A percentile compares a stretch with the other conserved stretches of the same genome.
Conservation (phyloP, 305 asterid species). For the Plantago coronopus region DNA sequence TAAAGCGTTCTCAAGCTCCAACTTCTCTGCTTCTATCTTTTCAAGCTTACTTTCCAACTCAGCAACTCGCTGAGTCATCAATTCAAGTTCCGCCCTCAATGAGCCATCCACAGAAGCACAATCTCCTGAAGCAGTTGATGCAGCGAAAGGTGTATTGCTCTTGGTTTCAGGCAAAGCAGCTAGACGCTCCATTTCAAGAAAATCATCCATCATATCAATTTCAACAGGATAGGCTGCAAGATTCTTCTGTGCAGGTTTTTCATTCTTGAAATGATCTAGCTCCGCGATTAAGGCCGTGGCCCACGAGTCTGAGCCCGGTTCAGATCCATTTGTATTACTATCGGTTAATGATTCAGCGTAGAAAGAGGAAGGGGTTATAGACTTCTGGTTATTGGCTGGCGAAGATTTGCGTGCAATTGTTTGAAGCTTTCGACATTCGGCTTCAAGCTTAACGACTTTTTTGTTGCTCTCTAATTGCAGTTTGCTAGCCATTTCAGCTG, state of each 20-base stretch:
- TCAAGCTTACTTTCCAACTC: constrained; percentile 49
- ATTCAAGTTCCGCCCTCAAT: constrained; percentile 41
- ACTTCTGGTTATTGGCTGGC: constrained; percentile 28
- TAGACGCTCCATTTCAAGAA: constrained; percentile 79
- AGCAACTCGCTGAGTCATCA: constrained; percentile 33
- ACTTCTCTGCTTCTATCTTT: constrained; percentile 42
- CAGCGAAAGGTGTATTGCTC: constrained; percentile 29
- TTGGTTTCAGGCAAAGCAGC: constrained; percentile 56
- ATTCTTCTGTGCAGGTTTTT: constrained; percentile 34
- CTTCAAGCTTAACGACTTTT: constrained; percentile 67
- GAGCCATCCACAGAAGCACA: constrained; percentile 36
- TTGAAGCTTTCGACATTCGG: constrained; percentile 63
- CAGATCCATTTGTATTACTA: constrained; percentile 47
- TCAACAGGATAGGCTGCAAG: constrained; percentile 38
- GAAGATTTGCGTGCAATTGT: constrained; percentile 41
- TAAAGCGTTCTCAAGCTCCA: constrained; percentile 43
- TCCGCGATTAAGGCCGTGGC: constrained; percentile 61
- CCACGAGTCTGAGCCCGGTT: constrained; percentile 58
- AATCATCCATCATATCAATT: constrained; percentile 82
- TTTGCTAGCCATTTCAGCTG: constrained; percentile 80
- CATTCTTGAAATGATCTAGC: constrained; percentile 71
- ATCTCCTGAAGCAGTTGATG: constrained; percentile 30
- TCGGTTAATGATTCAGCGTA: constrained; percentile 62
- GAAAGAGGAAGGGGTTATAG: constrained; percentile 34
- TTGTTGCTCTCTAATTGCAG: constrained; percentile 67